These are phyloP conservation scores for Aspergillus sclerotioniger DNA, from an alignment of 495 filamentous ascomycete species.

Conservation along the genomic window DNA sequence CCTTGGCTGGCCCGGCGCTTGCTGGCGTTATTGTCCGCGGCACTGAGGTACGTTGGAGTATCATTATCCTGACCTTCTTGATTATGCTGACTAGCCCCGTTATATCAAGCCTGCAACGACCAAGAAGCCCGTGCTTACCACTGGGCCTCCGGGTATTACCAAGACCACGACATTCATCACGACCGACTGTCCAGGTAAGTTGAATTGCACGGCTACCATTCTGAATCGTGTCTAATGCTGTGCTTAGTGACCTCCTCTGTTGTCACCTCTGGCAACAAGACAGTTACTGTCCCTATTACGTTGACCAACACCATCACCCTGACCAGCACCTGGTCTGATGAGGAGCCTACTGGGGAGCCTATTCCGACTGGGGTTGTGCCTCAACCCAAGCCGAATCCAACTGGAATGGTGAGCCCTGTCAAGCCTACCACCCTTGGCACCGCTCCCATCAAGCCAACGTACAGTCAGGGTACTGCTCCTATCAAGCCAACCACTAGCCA, in stretches of 20 bases:
- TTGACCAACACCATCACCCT: conserved; percentile 38
- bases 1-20: conserved; percentile 40
- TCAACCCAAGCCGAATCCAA: conserved; percentile 7
- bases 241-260: conserved; percentile 31
- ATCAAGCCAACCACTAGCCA: conserved; percentile 2
- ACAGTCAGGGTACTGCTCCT: background rate
- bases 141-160: conserved; percentile 21
- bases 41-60: conserved; percentile 16
- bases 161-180: conserved; percentile 37
- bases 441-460: background rate
- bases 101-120: conserved; percentile 3
- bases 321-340: conserved; percentile 32
- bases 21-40: conserved; percentile 39
- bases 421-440: background rate
- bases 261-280: conserved; percentile 33
- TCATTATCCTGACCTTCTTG: background rate
- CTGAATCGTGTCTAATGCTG: conserved; percentile 5
- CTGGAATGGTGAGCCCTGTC: conserved; percentile 11
- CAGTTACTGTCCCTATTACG: conserved; percentile 34
- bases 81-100: conserved; percentile 2
- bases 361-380: conserved; percentile 2
- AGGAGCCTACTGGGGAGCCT: conserved; percentile 16
- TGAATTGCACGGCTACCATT: too few species aligned
- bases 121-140: conserved; percentile 11
- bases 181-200: conserved; percentile 39